A percentile compares a stretch with the other conserved stretches of the same genome.
phyloP scores from a whole-genome alignment of 2,329 filamentous ascomycete species.

The Reticulascus tulasneorum region DNA sequence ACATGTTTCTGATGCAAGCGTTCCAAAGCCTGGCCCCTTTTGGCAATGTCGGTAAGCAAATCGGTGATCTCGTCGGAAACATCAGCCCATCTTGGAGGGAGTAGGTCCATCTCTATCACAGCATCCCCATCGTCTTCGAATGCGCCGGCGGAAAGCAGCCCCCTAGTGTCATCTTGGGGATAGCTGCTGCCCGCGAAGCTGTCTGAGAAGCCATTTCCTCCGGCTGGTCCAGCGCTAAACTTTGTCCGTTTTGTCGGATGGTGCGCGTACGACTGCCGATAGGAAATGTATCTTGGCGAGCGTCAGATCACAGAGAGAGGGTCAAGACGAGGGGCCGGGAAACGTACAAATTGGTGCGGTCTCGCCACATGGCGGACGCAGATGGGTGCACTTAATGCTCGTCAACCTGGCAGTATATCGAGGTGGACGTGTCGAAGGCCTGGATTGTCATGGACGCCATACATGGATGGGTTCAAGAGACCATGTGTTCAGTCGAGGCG shows the following conservation, averaged over 20 bases:
- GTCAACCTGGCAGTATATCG: slow-evolving; percentile 11
- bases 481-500: no score
- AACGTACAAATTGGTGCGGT: slow-evolving; percentile 93
- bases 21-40: slow-evolving; percentile 79
- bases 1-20: slow-evolving; percentile 96
- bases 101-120: slow-evolving; percentile 95
- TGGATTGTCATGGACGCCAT: neutral
- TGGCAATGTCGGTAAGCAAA: slow-evolving; percentile 72
- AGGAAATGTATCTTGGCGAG: slow-evolving; percentile 81
- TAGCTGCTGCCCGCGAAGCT: slow-evolving; percentile 45
- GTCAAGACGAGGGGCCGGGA: slow-evolving; percentile 8
- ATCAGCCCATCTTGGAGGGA: slow-evolving; percentile 94
- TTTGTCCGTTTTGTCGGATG: slow-evolving; percentile 83
- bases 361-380: slow-evolving; percentile 87
- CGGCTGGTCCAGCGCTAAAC: slow-evolving; percentile 48
- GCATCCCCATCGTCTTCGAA: slow-evolving; percentile 87
- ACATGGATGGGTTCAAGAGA: no score
- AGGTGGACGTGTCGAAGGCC: slow-evolving; percentile 4
- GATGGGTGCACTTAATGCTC: slow-evolving; percentile 11
- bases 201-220: slow-evolving; percentile 58
- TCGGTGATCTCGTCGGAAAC: slow-evolving; percentile 91
- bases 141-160: slow-evolving; percentile 76
- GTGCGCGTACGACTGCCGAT: slow-evolving; percentile 96
- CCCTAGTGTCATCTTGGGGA: slow-evolving; percentile 57
- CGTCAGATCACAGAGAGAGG: slow-evolving; percentile 24